Conservation (phyloP, 306 rosid species). For the Heteromeles arbutifolia region DNA sequence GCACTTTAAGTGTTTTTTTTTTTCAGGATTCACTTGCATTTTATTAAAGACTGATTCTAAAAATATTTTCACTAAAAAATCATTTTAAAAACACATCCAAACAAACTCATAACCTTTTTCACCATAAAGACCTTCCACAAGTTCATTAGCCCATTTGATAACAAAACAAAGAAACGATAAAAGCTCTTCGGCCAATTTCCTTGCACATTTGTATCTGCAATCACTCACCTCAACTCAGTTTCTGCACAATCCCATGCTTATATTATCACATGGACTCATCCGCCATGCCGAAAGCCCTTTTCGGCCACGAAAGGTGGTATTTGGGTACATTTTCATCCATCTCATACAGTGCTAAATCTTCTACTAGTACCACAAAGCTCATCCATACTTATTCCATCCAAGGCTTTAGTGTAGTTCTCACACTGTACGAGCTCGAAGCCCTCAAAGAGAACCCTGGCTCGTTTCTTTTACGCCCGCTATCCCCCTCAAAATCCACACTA, state of each 20-base stretch:
- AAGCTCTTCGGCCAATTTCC: neutral
- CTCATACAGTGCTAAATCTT: neutral
- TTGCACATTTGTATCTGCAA: neutral
- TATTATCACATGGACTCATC: slow-evolving; percentile 15
- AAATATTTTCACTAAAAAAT: too few relatives aligned
- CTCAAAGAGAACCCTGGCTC: neutral
- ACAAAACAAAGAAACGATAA: neutral
- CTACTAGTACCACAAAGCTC: neutral
- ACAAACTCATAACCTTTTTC: neutral
- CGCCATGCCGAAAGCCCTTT: slow-evolving; percentile 23
- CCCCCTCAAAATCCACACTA: slow-evolving; percentile 11
- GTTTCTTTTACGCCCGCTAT: neutral
- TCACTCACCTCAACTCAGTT: neutral
- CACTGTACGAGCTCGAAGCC: slow-evolving; percentile 12
- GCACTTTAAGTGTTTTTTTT: too few relatives aligned
- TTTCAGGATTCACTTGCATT: too few relatives aligned
- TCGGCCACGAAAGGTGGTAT: slow-evolving; percentile 10
- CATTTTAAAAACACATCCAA: too few relatives aligned
- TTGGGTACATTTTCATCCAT: slow-evolving; percentile 12
- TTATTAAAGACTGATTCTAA: too few relatives aligned
- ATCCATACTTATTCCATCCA: slow-evolving; percentile 16
- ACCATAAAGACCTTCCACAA: neutral
- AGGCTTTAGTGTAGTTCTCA: slow-evolving; percentile 19
- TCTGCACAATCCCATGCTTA: slow-evolving; percentile 1
- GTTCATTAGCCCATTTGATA: neutral